Evolutionary conservation across 116 monocot species (phyloP), one percentile per base, ranked within the genome.

Genomic region (Zostera marina): DNA sequence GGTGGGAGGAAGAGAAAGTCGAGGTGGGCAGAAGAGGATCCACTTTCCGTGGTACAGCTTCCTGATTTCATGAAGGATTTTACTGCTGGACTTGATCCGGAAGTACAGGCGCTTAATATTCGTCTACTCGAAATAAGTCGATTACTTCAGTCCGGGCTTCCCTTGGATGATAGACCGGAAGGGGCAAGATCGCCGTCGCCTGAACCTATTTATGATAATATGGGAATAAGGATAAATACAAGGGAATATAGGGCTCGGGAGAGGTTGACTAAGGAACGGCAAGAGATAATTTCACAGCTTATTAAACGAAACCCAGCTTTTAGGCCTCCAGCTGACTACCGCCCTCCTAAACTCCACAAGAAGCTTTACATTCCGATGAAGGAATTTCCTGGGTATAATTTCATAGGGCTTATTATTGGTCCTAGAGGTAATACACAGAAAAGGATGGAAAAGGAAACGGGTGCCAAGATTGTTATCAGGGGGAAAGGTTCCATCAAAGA

Each of bases 41-140:
- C 81, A 7, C 62, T 58, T 54, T 77, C 75, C 12, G 39, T 63
- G 4, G 62, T 93, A 12, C 73, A 75, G 64, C 74, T 93, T 13
- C 93, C 93, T 0, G 93, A 93, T 53, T 88, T 93, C 67, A 84
- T 93, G 93, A 88, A 93, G 73, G 88, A 84, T 41, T 79, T 93
- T 64, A 69, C 88, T 4, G 77, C 74, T 5, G 84, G 84, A 22
- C 72, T 88, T 3, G 93, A 93, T 39, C 88, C 93, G 1, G 81
- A 90, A 65, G 88, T 93, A 8, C 93, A 93, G 67, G 62, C 66
- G 16, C 68, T 93, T 19, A 93, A 93, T 46, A 68, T 75, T 0
- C 71, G 79, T 19, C 73, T 88, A 14, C 63, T 84, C 9, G 88
- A 87, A 25, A 88, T 93, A 20, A 88, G 65, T 49, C 74, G 93